These are phyloP conservation scores for Agaricus blazei DNA, from an alignment of 768 basidiomycete species.

Conservation along the genomic window DNA sequence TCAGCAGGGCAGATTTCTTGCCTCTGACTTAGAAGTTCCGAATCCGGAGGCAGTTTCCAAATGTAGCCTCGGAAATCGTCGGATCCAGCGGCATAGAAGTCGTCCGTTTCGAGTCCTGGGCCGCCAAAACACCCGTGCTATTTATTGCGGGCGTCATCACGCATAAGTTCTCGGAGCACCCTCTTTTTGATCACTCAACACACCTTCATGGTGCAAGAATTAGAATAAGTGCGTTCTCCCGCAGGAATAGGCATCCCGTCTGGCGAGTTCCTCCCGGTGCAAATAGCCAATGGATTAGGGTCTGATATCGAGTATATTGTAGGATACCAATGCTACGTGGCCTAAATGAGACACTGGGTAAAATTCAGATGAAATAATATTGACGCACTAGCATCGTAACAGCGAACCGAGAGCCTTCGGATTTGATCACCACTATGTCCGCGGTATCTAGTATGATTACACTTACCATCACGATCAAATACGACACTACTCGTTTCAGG, in stretches of 20 bases:
- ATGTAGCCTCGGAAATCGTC: slow-evolving; percentile 80
- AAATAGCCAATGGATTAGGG: slow-evolving; percentile 63
- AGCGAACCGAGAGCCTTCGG: slow-evolving; percentile 53
- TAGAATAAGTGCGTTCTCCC: slow-evolving; percentile 54
- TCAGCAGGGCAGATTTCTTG: slow-evolving; percentile 37
- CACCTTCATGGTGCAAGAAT: slow-evolving; percentile 81
- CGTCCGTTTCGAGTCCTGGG: slow-evolving; percentile 43
- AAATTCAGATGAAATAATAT: not conserved
- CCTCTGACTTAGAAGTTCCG: slow-evolving; percentile 39
- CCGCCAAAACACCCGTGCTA: slow-evolving; percentile 79
- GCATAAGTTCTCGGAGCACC: not conserved
- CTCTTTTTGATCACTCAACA: slow-evolving; percentile 4
- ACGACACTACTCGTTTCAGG: slow-evolving; percentile 66
- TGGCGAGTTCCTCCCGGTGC: slow-evolving; percentile 53
- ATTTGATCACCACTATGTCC: not conserved
- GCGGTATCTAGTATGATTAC: not conserved
- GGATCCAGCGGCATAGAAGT: slow-evolving; percentile 70
- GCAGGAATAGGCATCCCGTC: slow-evolving; percentile 44
- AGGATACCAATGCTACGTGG: slow-evolving; percentile 55
- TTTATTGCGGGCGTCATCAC: not conserved
- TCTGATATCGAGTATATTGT: slow-evolving; percentile 68
- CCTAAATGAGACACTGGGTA: slow-evolving; percentile 13
- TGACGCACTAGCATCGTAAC: slow-evolving; percentile 60
- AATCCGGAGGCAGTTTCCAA: slow-evolving; percentile 64
- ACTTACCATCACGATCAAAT: slow-evolving; percentile 64